Evolutionary conservation across 2,329 filamentous ascomycete genomes (phyloP), one percentile per base, ranked within the genome.

Genomic region (Eutypa lata): DNA sequence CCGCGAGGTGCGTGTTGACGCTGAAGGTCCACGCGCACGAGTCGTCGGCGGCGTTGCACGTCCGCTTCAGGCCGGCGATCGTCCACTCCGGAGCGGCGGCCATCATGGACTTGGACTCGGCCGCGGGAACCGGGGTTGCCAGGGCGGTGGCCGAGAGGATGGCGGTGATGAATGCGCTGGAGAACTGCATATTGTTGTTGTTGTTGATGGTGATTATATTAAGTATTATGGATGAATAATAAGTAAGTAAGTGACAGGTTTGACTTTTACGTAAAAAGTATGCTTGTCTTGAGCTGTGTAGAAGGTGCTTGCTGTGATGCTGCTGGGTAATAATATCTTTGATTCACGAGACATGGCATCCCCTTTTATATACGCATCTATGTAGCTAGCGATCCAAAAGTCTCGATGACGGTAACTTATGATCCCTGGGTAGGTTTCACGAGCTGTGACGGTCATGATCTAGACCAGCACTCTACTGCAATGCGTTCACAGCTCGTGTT

Each of bases 1-100:
- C 56, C 53, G 53, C 45, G n/a, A 50, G 48, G 57, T 62, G 58
- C 31, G 71, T 71, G 64, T 75, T 61, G 64, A 78, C 68, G 51
- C 62, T 62, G 58, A 76, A 78, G 16, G 61, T 61, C 72, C 74
- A 74, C 42, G 61, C 65, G 69, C 74, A 76, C 31, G 61, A 62
- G 16, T 70, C 73, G 67, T 76, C 65, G 21, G 42, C 62, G 5
- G 53, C 43, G 64, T 73, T 65, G 69, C 74, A 76, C 35, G 61
- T 65, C 28, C 73, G 74, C 57, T 67, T 67, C 53, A 75, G 53
- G 49, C 58, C 53, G 38, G 66, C 58, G 57, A 77, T 68, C 7
- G 68, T 76, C 75, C 73, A 77, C 48, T 70, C 50, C 1, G 67
- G 59, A 28, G 60, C 61, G 33, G 58, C 58, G 33, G 66, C 66